Percentiles rank a stretch among this genome's conserved stretches.
These are phyloP conservation scores for Capsicum pubescens DNA, from an alignment of 257 asterid genomes.

Conservation along the genomic window DNA sequence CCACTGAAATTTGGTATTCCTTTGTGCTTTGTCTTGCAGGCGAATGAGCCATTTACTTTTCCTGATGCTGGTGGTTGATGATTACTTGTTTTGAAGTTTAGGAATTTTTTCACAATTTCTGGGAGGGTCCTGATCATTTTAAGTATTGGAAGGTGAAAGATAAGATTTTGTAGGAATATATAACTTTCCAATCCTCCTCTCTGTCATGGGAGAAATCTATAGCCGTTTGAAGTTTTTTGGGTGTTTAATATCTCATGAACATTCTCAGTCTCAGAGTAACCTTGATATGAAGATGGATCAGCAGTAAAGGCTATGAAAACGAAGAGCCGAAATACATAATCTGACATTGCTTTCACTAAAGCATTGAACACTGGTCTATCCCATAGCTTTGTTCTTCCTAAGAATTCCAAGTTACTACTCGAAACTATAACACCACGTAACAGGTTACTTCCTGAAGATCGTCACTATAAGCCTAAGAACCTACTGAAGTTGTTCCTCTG, in stretches of 20 bases:
- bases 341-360: constrained; percentile 68
- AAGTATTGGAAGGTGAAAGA: constrained; percentile 79
- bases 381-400: constrained; percentile 73
- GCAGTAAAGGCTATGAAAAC: constrained; percentile 61
- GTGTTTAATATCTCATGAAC: neutral
- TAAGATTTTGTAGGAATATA: constrained; percentile 36
- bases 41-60: constrained; percentile 46
- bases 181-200: constrained; percentile 23
- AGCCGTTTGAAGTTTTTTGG: constrained; percentile 25
- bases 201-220: neutral
- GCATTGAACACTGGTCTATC: constrained; percentile 58
- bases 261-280: constrained; percentile 53
- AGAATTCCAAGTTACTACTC: constrained; percentile 74
- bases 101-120: constrained; percentile 63
- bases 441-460: constrained; percentile 55
- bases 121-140: constrained; percentile 55
- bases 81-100: constrained; percentile 65
- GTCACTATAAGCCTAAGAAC: too few relatives aligned
- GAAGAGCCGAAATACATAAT: constrained; percentile 56
- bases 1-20: constrained; percentile 20
- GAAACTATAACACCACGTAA: constrained; percentile 65
- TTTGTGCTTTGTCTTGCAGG: constrained; percentile 46
- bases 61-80: constrained; percentile 56
- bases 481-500: too few relatives aligned
- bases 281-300: constrained; percentile 55